Conservation (phyloP, 768 basidiomycete genomes). For the Chalciporus sphaerocephalus region DNA sequence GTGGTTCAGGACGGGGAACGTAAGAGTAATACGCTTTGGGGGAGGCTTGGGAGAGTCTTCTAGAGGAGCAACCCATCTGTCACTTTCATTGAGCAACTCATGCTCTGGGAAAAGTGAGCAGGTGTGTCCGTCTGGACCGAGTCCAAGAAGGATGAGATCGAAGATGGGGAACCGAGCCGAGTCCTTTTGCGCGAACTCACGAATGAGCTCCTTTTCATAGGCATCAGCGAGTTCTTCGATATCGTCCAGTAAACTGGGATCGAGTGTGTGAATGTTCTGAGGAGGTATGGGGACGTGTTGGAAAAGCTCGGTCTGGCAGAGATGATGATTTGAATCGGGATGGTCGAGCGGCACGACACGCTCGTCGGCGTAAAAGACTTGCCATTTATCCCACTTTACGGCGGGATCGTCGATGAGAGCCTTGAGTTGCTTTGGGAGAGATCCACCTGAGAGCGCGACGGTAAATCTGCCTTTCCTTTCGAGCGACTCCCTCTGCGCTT, state of each 20-base stretch:
- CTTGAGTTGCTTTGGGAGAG: constrained; percentile 76
- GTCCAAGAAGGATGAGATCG: constrained; percentile 93
- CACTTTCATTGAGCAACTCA: constrained; percentile 72
- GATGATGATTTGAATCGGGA: constrained; percentile 85
- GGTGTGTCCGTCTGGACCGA: constrained; percentile 98
- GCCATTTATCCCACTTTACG: constrained; percentile 96
- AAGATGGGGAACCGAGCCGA: constrained; percentile 95
- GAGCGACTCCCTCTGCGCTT: constrained; percentile 85
- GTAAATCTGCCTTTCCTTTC: constrained; percentile 88
- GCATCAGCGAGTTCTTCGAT: constrained; percentile 77
- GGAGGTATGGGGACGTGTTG: constrained; percentile 75
- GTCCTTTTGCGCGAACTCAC: constrained; percentile 87
- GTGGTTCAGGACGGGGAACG: constrained; percentile 87
- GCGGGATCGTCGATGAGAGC: constrained; percentile 60
- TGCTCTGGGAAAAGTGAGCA: constrained; percentile 97
- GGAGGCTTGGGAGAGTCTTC: constrained; percentile 95
- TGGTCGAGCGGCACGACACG: constrained; percentile 91
- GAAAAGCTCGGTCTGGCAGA: constrained; percentile 71
- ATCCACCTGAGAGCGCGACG: constrained; percentile 90
- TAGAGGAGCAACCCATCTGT: constrained; percentile 92
- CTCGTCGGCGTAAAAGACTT: constrained; percentile 96
- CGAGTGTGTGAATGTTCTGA: constrained; percentile 80
- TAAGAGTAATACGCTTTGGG: constrained; percentile 84
- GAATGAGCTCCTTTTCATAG: constrained; percentile 82
- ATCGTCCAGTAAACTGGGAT: constrained; percentile 60